Evolutionary conservation across 306 rosid species (phyloP).

Genomic region (Ochetophila trinervis): DNA sequence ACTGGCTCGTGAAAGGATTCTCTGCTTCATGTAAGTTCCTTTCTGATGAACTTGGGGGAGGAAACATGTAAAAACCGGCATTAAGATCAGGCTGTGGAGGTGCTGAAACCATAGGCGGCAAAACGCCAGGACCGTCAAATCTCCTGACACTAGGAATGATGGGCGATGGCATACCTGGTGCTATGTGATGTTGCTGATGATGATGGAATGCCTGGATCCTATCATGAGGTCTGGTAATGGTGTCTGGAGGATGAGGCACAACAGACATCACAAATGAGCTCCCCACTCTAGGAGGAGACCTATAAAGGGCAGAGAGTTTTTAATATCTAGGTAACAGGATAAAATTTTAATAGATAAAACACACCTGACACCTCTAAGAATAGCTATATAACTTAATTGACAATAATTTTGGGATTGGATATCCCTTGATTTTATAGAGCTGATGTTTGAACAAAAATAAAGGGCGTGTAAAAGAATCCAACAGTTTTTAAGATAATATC

Average conservation of each 20-base stretch:
- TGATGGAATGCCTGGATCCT: conserved; percentile 12
- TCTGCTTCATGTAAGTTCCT: conserved; percentile 15
- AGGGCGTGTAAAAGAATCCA: not conserved
- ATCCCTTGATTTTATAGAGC: not conserved
- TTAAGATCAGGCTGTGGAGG: conserved; percentile 3
- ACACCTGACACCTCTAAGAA: too few species aligned
- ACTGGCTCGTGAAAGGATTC: conserved; percentile 12
- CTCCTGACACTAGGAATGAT: conserved; percentile 15
- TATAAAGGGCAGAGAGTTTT: not conserved
- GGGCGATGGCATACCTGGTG: conserved; percentile 6
- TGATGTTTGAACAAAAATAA: not conserved
- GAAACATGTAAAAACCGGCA: conserved; percentile 12
- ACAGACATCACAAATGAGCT: conserved; percentile 14
- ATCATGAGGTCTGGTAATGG: conserved; percentile 12
- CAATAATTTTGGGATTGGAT: too few species aligned
- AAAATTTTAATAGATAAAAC: too few species aligned
- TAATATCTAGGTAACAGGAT: too few species aligned
- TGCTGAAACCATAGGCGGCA: conserved; percentile 11
- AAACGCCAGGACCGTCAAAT: not conserved
- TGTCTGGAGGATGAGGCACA: conserved; percentile 9
- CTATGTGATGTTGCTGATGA: conserved; percentile 11
- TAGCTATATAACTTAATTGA: not conserved
- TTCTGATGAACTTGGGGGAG: conserved; percentile 5
- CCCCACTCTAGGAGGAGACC: conserved; percentile 22
- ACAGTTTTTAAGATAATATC: not conserved